phyloP scores from a whole-genome alignment of 352 stramenopile species.

The Phytophthora hibernalis region DNA sequence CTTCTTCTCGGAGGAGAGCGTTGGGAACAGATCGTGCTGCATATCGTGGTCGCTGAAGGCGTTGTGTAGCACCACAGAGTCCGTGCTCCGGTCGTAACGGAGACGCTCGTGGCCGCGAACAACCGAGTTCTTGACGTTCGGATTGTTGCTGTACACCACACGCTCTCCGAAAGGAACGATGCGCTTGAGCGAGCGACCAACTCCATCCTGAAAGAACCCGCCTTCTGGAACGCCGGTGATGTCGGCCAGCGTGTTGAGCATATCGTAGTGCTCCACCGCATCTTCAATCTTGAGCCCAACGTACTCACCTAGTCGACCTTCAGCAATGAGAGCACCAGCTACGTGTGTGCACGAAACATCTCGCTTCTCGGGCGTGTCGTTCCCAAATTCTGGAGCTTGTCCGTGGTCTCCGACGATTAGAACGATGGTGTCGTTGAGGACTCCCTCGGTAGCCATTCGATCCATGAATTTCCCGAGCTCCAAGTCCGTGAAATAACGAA shows the following conservation, averaged over 20 bases:
- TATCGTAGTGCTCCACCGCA: constrained; percentile 34
- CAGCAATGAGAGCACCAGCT: constrained; percentile 40
- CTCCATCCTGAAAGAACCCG: constrained; percentile 38
- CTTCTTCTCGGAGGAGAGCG: constrained; percentile 26
- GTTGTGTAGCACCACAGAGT: constrained; percentile 42
- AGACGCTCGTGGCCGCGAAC: constrained; percentile 46
- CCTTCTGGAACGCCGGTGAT: constrained; percentile 34
- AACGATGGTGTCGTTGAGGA: constrained; percentile 66
- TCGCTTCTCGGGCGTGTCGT: constrained; percentile 29
- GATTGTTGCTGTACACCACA: constrained; percentile 62
- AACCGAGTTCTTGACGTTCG: constrained; percentile 42
- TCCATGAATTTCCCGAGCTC: constrained; percentile 64
- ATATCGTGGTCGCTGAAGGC: constrained; percentile 45
- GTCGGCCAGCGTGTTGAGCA: constrained; percentile 46
- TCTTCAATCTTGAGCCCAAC: constrained; percentile 20
- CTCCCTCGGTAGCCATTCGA: constrained; percentile 44
- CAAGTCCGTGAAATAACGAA: constrained; percentile 63
- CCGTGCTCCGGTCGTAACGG: constrained; percentile 44
- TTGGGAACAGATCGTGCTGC: constrained; percentile 45
- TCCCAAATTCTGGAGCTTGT: constrained; percentile 47
- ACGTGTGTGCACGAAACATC: constrained; percentile 42
- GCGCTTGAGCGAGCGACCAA: constrained; percentile 47
- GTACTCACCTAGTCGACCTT: constrained; percentile 36
- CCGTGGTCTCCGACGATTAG: constrained; percentile 63
- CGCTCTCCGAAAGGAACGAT: constrained; percentile 12